phyloP scores from a whole-genome alignment of 345 rosid species.

The Citrus hindsii region DNA sequence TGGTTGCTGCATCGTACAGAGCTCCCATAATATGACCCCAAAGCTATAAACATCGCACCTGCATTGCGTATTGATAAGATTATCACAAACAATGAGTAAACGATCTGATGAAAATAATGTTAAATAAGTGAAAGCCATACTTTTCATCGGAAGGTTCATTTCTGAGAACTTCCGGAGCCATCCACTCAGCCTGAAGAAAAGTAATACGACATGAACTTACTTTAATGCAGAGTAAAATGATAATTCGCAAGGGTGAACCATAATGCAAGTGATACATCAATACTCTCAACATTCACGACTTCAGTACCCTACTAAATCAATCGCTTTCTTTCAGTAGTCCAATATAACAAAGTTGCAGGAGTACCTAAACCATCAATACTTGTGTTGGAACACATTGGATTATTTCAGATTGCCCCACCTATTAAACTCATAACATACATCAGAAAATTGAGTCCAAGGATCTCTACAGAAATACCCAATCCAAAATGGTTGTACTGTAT shows the following conservation, averaged over 20 bases:
- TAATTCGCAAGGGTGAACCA: background rate
- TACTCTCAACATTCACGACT: background rate
- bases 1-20: conserved; percentile 75
- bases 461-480: background rate
- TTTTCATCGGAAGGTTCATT: conserved; percentile 96
- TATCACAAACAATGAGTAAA: background rate
- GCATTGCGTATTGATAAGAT: conserved; percentile 18
- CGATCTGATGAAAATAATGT: background rate
- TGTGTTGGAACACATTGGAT: background rate
- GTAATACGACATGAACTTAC: conserved; percentile 8
- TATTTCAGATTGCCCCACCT: background rate
- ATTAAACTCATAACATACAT: background rate
- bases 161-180: conserved; percentile 98
- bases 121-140: conserved; percentile 33
- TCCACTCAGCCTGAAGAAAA: conserved; percentile 88
- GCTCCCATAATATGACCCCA: conserved; percentile 97
- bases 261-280: background rate
- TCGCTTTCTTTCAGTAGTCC: background rate
- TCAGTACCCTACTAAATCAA: background rate
- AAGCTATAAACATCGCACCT: conserved; percentile 96
- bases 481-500: background rate
- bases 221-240: background rate
- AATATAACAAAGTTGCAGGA: background rate
- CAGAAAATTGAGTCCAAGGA: background rate
- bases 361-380: background rate